Conservation (phyloP, 2,329 filamentous ascomycete genomes). For the Hymenoscyphus salicellus region DNA sequence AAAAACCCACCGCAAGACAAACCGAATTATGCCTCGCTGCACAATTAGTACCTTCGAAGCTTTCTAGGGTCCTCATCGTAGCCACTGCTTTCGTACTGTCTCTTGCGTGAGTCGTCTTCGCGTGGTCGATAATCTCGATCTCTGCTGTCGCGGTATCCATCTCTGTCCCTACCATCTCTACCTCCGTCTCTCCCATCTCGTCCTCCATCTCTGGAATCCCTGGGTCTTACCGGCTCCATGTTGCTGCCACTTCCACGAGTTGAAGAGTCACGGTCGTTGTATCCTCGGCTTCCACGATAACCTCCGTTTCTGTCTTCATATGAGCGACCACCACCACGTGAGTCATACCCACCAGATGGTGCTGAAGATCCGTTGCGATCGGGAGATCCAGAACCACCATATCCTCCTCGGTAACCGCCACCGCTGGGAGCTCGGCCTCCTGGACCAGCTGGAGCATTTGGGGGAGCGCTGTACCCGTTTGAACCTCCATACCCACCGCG, state of each 20-base stretch:
- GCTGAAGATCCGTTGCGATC: slow-evolving; percentile 35
- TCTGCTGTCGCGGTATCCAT: slow-evolving; percentile 48
- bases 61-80: slow-evolving; percentile 78
- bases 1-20: slow-evolving; percentile 50
- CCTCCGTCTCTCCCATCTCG: slow-evolving; percentile 41
- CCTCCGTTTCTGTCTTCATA: slow-evolving; percentile 56
- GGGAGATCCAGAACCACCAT: slow-evolving; percentile 34
- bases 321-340: slow-evolving; percentile 54
- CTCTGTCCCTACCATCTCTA: slow-evolving; percentile 49
- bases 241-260: slow-evolving; percentile 61
- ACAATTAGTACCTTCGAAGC: slow-evolving; percentile 58
- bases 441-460: slow-evolving; percentile 60
- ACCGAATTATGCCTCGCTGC: slow-evolving; percentile 33
- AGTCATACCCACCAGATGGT: slow-evolving; percentile 50
- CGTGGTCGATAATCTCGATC: slow-evolving; percentile 43
- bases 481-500: slow-evolving; percentile 20
- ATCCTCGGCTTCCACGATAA: slow-evolving; percentile 43
- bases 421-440: slow-evolving; percentile 46
- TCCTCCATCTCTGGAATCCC: slow-evolving; percentile 54
- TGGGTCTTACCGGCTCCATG: slow-evolving; percentile 74
- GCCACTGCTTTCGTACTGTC: slow-evolving; percentile 58
- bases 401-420: slow-evolving; percentile 31
- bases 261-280: slow-evolving; percentile 39
- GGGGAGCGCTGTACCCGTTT: slow-evolving; percentile 52
- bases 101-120: slow-evolving; percentile 51